Conservation (phyloP, 352 stramenopile species). For the Nothophytophthora sp. region DNA sequence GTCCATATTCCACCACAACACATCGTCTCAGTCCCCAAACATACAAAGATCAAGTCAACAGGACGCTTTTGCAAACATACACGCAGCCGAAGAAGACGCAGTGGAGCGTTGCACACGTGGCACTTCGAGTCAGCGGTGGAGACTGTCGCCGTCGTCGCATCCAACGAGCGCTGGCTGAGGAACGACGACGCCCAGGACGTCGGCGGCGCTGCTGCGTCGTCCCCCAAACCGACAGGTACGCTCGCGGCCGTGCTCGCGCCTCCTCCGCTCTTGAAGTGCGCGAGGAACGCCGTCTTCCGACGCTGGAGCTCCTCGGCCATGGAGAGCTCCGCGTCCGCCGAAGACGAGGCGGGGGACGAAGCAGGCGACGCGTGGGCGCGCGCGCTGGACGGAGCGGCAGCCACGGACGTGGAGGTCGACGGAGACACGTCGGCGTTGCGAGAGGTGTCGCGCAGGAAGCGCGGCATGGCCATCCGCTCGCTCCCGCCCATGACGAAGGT, state of each 20-base stretch:
- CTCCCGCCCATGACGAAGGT: slow-evolving; percentile 17
- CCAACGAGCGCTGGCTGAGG: slow-evolving; percentile 18
- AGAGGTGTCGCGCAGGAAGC: slow-evolving; percentile 28
- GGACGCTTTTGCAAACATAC: slow-evolving; percentile 28
- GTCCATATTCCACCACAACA: slow-evolving; percentile 1
- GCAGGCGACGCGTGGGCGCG: not conserved
- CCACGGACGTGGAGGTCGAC: slow-evolving; percentile 2
- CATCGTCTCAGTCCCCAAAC: slow-evolving; percentile 2
- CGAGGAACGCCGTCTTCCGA: slow-evolving; percentile 49
- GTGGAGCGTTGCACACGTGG: slow-evolving; percentile 61
- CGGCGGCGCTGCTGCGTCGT: slow-evolving; percentile 9
- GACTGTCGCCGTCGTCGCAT: slow-evolving; percentile 6
- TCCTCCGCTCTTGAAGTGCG: slow-evolving; percentile 44
- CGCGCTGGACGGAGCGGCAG: not conserved
- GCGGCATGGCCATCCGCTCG: slow-evolving; percentile 28
- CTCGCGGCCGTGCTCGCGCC: not conserved
- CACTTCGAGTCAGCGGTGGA: slow-evolving; percentile 48
- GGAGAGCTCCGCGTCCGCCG: slow-evolving; percentile 22
- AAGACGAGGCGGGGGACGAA: slow-evolving; percentile 19
- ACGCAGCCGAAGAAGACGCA: slow-evolving; percentile 50
- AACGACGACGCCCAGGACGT: slow-evolving; percentile 9
- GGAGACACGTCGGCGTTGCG: slow-evolving; percentile 19
- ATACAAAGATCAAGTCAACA: not conserved
- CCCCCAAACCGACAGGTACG: no score
- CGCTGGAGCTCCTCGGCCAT: slow-evolving; percentile 41